Evolutionary conservation across 805 yeast genomes (phyloP), one percentile per base, ranked within the genome.

Genomic region (Wickerhamomyces hampshirensis): DNA sequence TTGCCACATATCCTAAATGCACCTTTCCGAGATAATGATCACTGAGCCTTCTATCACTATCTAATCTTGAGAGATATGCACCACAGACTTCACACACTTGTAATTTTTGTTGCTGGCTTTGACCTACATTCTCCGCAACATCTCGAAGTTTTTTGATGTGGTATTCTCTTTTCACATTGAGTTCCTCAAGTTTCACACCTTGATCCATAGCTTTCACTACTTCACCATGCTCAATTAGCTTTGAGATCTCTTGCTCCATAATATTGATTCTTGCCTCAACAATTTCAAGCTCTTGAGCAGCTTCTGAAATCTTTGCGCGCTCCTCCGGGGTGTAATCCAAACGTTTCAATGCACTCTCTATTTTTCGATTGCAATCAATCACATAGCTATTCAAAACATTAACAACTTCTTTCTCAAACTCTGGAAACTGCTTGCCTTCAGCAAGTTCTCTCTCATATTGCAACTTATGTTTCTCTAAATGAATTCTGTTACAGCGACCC

Each of bases 81-180:
- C 95, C 96, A 61, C 98, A 89, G 2, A 77, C 78, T 44, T 77
- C 84, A 60, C 98, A 89, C 1, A 86, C 95, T 58, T 88, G 96
- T 31, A 89, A 66, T 56, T 86, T 85, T 51, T 89, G 97, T 53
- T 84, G 95, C 1, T 93, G 86, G 10, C 88, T 74, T 48, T 85
- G 91, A 3, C 94, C 93, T 6, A 82, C 69, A 51, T 76, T 79
- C 39, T 85, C 95, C 11, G 80, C 71, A 6, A 83, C 60, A 18
- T 65, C 69, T 28, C 82, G 62, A 4, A 83, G 78, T 33, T 69
- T 72, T 35, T 72, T 74, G 1, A 80, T 75, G 13, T 77, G 61
- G 14, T 55, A 54, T 19, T 69, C 74, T 46, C 88, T 63, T 44
- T 74, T 70, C 26, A 62, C 63, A 28, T 60, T 68, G 39, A 68